These are phyloP conservation scores for Myxozyma sirexii DNA, from an alignment of 805 yeast genomes.

Conservation along the genomic window DNA sequence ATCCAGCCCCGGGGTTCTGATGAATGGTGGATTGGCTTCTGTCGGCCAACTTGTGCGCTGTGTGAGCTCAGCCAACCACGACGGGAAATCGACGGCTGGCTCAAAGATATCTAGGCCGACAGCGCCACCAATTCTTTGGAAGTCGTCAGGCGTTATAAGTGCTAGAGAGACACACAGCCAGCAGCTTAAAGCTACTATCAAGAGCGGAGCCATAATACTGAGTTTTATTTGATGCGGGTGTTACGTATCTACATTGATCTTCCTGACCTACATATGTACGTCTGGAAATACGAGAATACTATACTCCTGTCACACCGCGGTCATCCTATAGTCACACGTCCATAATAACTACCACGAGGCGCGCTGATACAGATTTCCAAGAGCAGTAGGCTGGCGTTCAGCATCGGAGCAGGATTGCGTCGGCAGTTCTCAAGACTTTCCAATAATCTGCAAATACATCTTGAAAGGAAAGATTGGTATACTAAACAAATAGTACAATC, in stretches of 20 bases:
- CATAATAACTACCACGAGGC: too few relatives aligned
- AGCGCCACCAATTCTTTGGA: neutral
- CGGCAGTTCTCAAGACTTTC: too few relatives aligned
- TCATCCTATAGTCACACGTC: too few relatives aligned
- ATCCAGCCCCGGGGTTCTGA: neutral
- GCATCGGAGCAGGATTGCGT: too few relatives aligned
- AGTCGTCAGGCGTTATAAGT: neutral
- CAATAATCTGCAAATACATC: too few relatives aligned
- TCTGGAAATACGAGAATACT: too few relatives aligned
- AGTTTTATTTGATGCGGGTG: neutral
- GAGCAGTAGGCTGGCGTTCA: too few relatives aligned
- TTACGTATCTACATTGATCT: too few relatives aligned
- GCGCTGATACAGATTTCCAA: too few relatives aligned
- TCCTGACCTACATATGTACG: too few relatives aligned
- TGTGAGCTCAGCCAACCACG: constrained; percentile 10
- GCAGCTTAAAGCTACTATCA: neutral
- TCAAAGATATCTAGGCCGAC: neutral
- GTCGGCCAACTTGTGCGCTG: constrained; percentile 12
- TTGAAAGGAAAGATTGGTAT: too few relatives aligned
- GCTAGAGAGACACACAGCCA: neutral
- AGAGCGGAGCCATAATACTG: neutral
- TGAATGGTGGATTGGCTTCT: constrained; percentile 9
- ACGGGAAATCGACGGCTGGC: constrained; percentile 3
- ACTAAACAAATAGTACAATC: too few relatives aligned
- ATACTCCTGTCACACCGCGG: neutral